Percentiles rank a stretch among this genome's conserved stretches.
Evolutionary conservation across 2,329 filamentous ascomycete genomes (phyloP).

Genomic region (Thelonectria olida): DNA sequence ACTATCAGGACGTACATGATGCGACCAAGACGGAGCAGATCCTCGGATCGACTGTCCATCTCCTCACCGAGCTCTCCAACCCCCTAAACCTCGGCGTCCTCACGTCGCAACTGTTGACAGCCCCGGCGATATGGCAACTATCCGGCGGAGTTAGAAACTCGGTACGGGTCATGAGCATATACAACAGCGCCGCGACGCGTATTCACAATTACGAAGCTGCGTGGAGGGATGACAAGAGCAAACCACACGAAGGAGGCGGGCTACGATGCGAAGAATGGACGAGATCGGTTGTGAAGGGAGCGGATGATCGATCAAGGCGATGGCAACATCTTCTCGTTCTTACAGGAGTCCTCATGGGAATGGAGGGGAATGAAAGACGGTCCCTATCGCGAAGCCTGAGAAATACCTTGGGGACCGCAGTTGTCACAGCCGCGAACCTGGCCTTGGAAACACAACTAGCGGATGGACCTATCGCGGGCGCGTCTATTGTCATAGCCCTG

Average conservation of each 20-base stretch:
- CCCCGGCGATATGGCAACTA: conserved; percentile 75
- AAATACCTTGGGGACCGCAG: conserved; percentile 74
- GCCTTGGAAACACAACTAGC: conserved; percentile 63
- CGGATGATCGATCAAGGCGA: conserved; percentile 67
- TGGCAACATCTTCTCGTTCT: conserved; percentile 90
- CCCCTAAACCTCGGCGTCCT: conserved; percentile 79
- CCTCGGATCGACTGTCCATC: conserved; percentile 71
- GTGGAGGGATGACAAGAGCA: conserved; percentile 45
- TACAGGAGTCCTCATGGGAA: conserved; percentile 80
- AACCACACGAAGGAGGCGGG: conserved; percentile 51
- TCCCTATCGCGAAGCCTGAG: conserved; percentile 72
- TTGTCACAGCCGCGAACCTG: conserved; percentile 81
- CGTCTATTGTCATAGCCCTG: conserved; percentile 73
- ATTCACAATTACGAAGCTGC: conserved; percentile 60
- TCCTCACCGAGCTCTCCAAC: conserved; percentile 76
- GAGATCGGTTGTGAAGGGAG: conserved; percentile 64
- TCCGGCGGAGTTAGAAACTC: conserved; percentile 69
- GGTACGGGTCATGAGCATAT: conserved; percentile 74
- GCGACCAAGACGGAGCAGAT: conserved; percentile 62
- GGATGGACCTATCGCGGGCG: conserved; percentile 53
- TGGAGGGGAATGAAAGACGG: conserved; percentile 70
- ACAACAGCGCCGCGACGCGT: conserved; percentile 71
- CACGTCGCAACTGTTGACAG: conserved; percentile 75
- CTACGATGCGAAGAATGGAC: conserved; percentile 64
- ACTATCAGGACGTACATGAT: conserved; percentile 64